Base-by-base conservation (phyloP, 2,329 filamentous ascomycete species). In the Xylariaceae sp. region DNA sequence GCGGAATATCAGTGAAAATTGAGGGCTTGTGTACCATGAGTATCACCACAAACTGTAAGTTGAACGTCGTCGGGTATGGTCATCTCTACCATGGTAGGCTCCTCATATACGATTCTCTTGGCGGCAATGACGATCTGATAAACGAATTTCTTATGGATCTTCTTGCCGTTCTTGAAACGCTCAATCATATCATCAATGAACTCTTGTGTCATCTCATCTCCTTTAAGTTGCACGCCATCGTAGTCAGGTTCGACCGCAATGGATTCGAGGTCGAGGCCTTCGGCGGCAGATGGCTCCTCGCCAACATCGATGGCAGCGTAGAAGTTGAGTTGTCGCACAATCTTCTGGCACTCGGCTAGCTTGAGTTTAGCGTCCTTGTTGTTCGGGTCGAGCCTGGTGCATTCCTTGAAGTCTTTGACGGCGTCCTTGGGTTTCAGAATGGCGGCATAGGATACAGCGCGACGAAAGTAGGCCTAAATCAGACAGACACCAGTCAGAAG, bases 141-240 rank as follows among this genome's bases (percentile, higher is more conserved):
- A 60, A 93, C 94, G 68, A 97, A 99, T 81, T 97, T 99, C 74
- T 84, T 87, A 71, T 94, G 90, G 51, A 99, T 81, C 73, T 90
- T 93, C 81, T 99, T 97, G 67, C 94, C 94, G 46, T 83, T 87
- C 81, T 95, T 96, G 81, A 99, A 99, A 31, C 94, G 80, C 70
- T 94, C 83, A 51, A 90, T 93, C 93, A 97, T 97, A 74, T 99
- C 93, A 63, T 95, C 89, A 63, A 99, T 89, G 67, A 99, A 99
- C 64, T 97, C 93, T 61, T 93, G 83, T 1, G 93, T 97, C 91
- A 99, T 99, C 69, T 88, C 80, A 47, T 87, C 81, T 5, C 34
- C 34, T 38, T 82, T 87, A 48, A 99, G 75, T 51, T 79, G 80
- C 18, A 85, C 87, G 55, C 94, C 94, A 66, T 99, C 94, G 66